phyloP scores from a whole-genome alignment of 257 asterid genomes.

The Solanum sejunctum region DNA sequence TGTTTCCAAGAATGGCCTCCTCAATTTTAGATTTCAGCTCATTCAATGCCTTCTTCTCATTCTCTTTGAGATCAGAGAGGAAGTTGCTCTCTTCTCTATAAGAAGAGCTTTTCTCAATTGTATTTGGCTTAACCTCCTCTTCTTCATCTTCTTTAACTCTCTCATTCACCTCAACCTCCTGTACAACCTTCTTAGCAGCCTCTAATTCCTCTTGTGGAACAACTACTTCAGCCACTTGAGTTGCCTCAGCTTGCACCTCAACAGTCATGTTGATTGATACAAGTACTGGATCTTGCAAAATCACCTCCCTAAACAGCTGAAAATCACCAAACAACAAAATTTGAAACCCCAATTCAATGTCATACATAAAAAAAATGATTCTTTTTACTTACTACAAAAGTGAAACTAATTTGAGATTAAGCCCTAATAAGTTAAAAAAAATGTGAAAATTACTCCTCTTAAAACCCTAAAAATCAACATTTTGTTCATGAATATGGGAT shows the following conservation, averaged over 20 bases:
- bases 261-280: conserved; percentile 32
- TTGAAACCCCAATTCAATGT: neutral
- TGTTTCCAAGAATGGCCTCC: conserved; percentile 49
- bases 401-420: neutral
- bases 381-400: neutral
- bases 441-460: neutral
- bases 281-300: neutral
- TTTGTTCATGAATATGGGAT: neutral
- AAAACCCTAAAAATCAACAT: neutral
- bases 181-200: neutral
- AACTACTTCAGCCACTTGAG: conserved; percentile 21
- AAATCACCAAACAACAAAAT: neutral
- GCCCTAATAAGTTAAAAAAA: neutral
- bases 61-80: conserved; percentile 51
- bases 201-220: conserved; percentile 9
- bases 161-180: conserved; percentile 10
- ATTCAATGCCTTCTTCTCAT: conserved; percentile 48
- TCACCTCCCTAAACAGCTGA: neutral
- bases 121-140: conserved; percentile 21
- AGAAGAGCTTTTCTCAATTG: conserved; percentile 52
- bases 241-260: conserved; percentile 40
- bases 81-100: conserved; percentile 76
- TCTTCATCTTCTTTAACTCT: conserved; percentile 19
- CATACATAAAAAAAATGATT: neutral
- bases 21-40: conserved; percentile 56